Base-by-base conservation (phyloP, 2,329 filamentous ascomycete genomes). In the Paecilomyces fulvus region DNA sequence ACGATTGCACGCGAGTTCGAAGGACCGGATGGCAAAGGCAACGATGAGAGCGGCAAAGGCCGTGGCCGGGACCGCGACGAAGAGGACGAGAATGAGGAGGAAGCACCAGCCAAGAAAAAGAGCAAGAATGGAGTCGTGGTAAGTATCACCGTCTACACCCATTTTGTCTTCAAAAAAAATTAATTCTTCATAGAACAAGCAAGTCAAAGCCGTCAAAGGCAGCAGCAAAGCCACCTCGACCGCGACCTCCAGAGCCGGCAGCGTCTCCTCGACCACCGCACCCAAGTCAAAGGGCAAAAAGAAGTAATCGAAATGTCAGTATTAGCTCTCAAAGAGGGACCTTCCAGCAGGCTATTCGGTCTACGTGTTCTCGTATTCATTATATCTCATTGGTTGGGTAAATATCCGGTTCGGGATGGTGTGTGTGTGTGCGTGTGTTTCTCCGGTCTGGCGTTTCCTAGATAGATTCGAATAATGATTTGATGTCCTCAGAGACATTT, bases 1-100 rank as follows among this genome's bases (percentile, higher is more conserved):
- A 95, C 94, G 0, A 90, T 99, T 51, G 89, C 94, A 54, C 88
- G 94, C 73, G 94, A 99, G 74, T 96, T 96, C 72, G 92, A 96
- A 69, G 85, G 88, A 33, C 68, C 65, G 3, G 75, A 79, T 58
- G 78, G 78, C 30, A 76, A 77, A 37, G 63, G 71, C 61, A 85
- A 84, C 63, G 81, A 81, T 30, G 88, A 90, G 55, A 62, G 57
- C 62, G 80, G 82, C 33, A 94, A 94, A 77, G 85, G 90, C 63
- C 77, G 77, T 49, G 76, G 73, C 23, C 73, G 77, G 57, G 75
- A 76, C 57, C 66, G 88, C 6, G 90, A 92, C 50, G 90, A 94
- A 46, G 88, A 90, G 58, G 90, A 94, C 53, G 90, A 94, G 64
- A 87, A 89, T 59, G 84, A 92, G 54, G 81, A 28, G 7, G 85